phyloP scores from a whole-genome alignment of 2,329 filamentous ascomycete genomes.

The Aspergillus calidoustus region DNA sequence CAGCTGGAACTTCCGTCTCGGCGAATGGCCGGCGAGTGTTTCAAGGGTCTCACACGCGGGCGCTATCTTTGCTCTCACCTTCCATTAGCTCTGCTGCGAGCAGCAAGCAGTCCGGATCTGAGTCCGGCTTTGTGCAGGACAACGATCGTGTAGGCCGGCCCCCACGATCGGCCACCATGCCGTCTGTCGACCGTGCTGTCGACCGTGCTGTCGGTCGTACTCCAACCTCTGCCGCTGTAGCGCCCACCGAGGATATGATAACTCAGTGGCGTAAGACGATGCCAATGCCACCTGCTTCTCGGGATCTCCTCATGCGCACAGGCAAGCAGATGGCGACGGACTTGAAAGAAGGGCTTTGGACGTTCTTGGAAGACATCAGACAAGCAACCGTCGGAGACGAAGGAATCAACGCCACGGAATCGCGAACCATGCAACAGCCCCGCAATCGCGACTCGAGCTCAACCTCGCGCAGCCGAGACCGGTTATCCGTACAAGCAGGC shows the following conservation, averaged over 20 bases:
- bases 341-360: constrained; percentile 86
- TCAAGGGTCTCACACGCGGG: constrained; percentile 66
- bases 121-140: constrained; percentile 22
- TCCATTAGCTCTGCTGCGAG: constrained; percentile 28
- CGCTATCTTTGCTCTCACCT: constrained; percentile 81
- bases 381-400: constrained; percentile 97
- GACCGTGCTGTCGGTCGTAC: constrained; percentile 40
- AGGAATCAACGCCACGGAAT: constrained; percentile 65
- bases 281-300: constrained; percentile 49
- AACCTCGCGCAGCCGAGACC: constrained; percentile 38
- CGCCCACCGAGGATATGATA: constrained; percentile 41
- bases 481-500: constrained; percentile 34
- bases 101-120: constrained; percentile 22
- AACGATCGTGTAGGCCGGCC: constrained; percentile 39
- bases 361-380: constrained; percentile 91
- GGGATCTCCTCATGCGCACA: constrained; percentile 59
- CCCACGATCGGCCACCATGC: constrained; percentile 47
- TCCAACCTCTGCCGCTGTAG: constrained; percentile 26
- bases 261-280: constrained; percentile 48
- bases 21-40: constrained; percentile 66
- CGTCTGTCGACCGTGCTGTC: constrained; percentile 41
- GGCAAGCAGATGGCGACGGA: constrained; percentile 85
- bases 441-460: constrained; percentile 39
- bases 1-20: constrained; percentile 37
- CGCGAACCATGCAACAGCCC: constrained; percentile 39